A percentile compares a stretch with the other conserved stretches of the same genome.
Evolutionary conservation across 2,329 filamentous ascomycete species (phyloP).

Genomic region (Colletotrichum theobromicola): DNA sequence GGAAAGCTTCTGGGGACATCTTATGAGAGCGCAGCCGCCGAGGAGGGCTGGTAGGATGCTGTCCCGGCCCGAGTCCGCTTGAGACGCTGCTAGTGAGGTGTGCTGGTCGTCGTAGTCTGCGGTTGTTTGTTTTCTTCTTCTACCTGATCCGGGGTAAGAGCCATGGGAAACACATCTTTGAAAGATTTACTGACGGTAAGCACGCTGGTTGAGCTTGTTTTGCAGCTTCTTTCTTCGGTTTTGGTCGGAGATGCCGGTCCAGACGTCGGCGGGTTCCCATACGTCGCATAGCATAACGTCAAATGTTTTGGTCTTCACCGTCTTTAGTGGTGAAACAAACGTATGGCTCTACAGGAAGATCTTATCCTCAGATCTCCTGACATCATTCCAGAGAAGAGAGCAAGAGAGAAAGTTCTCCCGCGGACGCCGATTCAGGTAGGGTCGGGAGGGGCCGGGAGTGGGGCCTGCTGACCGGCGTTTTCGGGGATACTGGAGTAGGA

Average conservation of each 20-base stretch:
- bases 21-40: not conserved
- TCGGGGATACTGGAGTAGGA: not conserved
- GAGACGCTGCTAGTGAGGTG: not conserved
- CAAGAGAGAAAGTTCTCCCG: not conserved
- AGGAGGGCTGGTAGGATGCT: not conserved
- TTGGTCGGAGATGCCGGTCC: not conserved
- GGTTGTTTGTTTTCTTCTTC: not conserved
- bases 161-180: too few relatives aligned
- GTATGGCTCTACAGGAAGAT: not conserved
- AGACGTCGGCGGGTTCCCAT: not conserved
- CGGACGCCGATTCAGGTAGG: too few relatives aligned
- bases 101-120: not conserved
- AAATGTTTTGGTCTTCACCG: not conserved
- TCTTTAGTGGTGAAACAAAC: not conserved
- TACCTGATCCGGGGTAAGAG: not conserved
- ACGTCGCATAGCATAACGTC: not conserved
- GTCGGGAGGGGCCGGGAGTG: not conserved
- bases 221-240: not conserved
- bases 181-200: not conserved
- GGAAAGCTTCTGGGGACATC: not conserved
- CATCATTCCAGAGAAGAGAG: not conserved
- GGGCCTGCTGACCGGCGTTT: not conserved
- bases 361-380: not conserved
- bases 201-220: constrained; percentile 10
- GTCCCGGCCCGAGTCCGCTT: not conserved